Evolutionary conservation across 140 eudicot genomes (phyloP).

Genomic region (Bidens hawaiensis): DNA sequence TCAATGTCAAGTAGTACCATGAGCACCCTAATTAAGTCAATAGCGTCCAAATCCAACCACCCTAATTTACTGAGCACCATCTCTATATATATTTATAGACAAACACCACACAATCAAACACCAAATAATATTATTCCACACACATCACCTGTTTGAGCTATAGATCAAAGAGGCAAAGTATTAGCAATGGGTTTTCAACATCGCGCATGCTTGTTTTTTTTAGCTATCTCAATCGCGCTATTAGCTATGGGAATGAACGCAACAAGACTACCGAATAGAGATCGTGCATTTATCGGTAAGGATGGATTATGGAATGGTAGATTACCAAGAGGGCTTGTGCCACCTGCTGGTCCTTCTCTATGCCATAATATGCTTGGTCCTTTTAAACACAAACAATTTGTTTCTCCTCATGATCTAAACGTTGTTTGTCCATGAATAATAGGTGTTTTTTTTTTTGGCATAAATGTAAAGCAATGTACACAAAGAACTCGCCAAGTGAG

Average conservation of each 20-base stretch:
- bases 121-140: constrained; percentile 7
- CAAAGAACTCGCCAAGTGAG: constrained; percentile 16
- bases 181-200: constrained; percentile 25
- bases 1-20: constrained; percentile 31
- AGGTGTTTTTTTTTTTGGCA: not conserved
- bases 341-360: constrained; percentile 57
- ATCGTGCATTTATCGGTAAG: not conserved
- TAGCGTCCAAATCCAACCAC: constrained; percentile 19
- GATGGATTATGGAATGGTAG: constrained; percentile 23
- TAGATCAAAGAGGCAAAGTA: not conserved
- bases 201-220: not conserved
- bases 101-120: constrained; percentile 12
- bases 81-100: constrained; percentile 24
- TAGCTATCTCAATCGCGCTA: not conserved
- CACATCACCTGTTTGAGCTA: not conserved
- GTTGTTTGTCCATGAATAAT: constrained; percentile 41
- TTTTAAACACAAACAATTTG: constrained; percentile 20
- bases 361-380: constrained; percentile 50
- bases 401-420: constrained; percentile 22
- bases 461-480: constrained; percentile 11
- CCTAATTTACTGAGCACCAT: not conserved
- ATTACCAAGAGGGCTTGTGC: constrained; percentile 53
- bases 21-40: constrained; percentile 26
- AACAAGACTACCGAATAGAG: constrained; percentile 20
- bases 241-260: not conserved